Evolutionary conservation across 805 yeast genomes (phyloP), one percentile per base, ranked within the genome.

Genomic region (Starmerella tilneyi): DNA sequence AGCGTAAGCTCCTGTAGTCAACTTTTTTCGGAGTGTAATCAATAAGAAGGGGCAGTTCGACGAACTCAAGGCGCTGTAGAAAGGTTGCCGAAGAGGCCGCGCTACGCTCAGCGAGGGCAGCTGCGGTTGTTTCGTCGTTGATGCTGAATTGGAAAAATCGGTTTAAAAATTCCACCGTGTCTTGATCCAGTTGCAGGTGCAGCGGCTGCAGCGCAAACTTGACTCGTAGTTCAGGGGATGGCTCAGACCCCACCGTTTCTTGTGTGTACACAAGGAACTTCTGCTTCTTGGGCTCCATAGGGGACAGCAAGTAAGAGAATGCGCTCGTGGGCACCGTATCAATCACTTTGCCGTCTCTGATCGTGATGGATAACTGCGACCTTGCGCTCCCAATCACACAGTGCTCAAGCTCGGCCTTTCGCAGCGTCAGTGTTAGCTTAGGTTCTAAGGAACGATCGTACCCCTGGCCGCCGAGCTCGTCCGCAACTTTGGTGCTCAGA

Each of bases 21-120:
- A 89, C 71, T 53, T 78, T 82, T 59, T 86, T 86, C 0, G 98
- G 97, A 59, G 85, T 86, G 61, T 92, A 92, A 62, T 92, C 97
- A 32, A 92, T 66, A 50, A 78, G 78, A 17, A 92, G 59, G 38
- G 73, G 72, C 4, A 86, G 70, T 6, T 58, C 60, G 4, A 51
- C 43, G 24, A 65, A 48, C 34, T 74, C 73, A 28, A 85, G 71
- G 56, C 77, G 77, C 54, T 83, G 85, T 37, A 86, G 69, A 56
- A 75, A 88, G 11, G 57, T 46, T 4, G 39, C 23, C 1, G 24
- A 12, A 3, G 41, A 7, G 5, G 41, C 19, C 5, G 33, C 6
- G 19, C 13, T 15, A 5, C 34, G 12, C n/a, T 30, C 17, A 9
- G 42, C 22, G 9, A 23, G 5, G 11, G 28, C 38, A 9, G n/a